A percentile compares a stretch with the other conserved stretches of the same genome.
Conservation (phyloP, 805 yeast genomes). For the Barnettozyma wickerhamii region DNA sequence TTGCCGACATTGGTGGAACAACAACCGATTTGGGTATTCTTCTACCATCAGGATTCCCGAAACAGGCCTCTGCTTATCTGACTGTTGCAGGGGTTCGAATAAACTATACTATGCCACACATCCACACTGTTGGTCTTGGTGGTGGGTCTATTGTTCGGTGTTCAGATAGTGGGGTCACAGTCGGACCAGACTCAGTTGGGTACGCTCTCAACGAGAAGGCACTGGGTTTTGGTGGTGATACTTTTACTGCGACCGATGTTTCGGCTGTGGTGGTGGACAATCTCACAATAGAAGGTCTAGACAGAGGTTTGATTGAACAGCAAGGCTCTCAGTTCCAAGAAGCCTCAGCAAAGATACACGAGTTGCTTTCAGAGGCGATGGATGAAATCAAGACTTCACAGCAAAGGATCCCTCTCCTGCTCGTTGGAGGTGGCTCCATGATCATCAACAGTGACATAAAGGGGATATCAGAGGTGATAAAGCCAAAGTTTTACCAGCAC, state of each 20-base stretch:
- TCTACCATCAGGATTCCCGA: constrained; percentile 42
- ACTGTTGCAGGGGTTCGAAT: constrained; percentile 44
- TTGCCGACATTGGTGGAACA: constrained; percentile 49
- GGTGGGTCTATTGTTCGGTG: constrained; percentile 43
- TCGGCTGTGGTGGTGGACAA: constrained; percentile 22
- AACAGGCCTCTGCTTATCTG: constrained; percentile 41
- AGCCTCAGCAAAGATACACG: constrained; percentile 10
- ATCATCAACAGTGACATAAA: constrained; percentile 35
- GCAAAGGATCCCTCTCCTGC: constrained; percentile 38
- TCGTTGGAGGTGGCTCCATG: constrained; percentile 49
- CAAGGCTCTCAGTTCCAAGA: constrained; percentile 3
- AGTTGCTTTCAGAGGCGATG: constrained; percentile 16
- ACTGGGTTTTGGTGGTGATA: constrained; percentile 39
- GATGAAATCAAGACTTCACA: constrained; percentile 43
- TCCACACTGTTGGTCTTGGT: constrained; percentile 45
- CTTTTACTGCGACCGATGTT: constrained; percentile 37
- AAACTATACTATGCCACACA: constrained; percentile 49
- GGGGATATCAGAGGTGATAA: constrained; percentile 39
- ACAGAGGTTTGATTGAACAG: background rate
- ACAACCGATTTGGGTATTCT: constrained; percentile 47
- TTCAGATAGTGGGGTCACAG: constrained; percentile 22
- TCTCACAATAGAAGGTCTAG: background rate
- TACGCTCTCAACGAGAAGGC: constrained; percentile 23
- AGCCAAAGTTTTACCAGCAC: constrained; percentile 38
- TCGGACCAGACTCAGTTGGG: constrained; percentile 49